Evolutionary conservation across 371 early-diverging fungal species (phyloP).

Genomic region (Mortierella sp.): DNA sequence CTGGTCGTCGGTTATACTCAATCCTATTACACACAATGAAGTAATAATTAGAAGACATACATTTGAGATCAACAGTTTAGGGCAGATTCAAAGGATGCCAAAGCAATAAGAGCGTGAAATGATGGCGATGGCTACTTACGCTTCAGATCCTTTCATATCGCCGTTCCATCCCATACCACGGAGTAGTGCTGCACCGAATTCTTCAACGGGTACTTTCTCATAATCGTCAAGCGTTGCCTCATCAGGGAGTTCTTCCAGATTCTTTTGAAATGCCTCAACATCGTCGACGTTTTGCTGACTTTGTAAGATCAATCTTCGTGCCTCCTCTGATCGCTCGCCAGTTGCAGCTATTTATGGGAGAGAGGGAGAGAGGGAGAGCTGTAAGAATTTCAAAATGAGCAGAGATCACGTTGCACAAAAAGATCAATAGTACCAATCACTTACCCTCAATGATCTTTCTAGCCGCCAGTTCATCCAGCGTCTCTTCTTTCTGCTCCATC

Average conservation of each 20-base stretch:
- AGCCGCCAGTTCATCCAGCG: constrained; percentile 69
- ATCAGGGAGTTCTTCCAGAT: constrained; percentile 64
- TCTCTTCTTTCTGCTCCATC: constrained; percentile 51
- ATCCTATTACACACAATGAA: constrained; percentile 13
- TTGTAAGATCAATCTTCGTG: constrained; percentile 58
- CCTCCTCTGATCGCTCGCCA: constrained; percentile 60
- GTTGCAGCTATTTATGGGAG: constrained; percentile 56
- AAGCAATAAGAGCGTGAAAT: background rate
- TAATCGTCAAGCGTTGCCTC: constrained; percentile 85
- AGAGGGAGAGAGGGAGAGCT: constrained; percentile 1
- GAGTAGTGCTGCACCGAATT: constrained; percentile 91
- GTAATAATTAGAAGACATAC: background rate
- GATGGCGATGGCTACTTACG: constrained; percentile 24
- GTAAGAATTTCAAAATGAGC: background rate
- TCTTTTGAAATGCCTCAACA: constrained; percentile 64
- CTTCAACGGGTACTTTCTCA: constrained; percentile 87
- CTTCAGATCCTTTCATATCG: constrained; percentile 54
- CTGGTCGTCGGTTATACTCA: constrained; percentile 71
- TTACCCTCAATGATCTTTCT: constrained; percentile 69
- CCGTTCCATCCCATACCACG: constrained; percentile 95
- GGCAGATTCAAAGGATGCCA: background rate
- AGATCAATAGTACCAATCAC: constrained; percentile 12
- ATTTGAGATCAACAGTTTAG: background rate
- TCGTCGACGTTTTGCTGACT: constrained; percentile 64
- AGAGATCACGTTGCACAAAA: background rate